These are phyloP conservation scores for Epithemia pelagica DNA, from an alignment of 108 stramenopile species.

Conservation along the genomic window DNA sequence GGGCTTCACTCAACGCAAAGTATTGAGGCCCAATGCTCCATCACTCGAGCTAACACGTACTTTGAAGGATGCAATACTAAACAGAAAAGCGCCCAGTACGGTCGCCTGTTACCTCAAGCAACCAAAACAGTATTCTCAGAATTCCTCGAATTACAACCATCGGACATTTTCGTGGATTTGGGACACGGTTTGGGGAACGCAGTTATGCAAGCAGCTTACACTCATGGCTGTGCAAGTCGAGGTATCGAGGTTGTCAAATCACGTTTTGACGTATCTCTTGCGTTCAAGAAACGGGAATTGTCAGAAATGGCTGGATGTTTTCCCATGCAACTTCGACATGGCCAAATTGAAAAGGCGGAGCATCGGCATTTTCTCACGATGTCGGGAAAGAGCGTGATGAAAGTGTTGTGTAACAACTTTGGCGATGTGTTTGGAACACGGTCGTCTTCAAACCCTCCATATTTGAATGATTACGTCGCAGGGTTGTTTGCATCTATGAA, in stretches of 20 bases:
- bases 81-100: conserved; percentile 38
- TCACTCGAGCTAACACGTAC: too few relatives aligned
- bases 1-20: too few relatives aligned
- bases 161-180: conserved; percentile 27
- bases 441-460: conserved; percentile 14
- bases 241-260: conserved; percentile 41
- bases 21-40: too few relatives aligned
- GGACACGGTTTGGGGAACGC: conserved; percentile 49
- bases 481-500: conserved; percentile 45
- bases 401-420: conserved; percentile 43
- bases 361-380: conserved; percentile 31
- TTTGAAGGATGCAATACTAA: too few relatives aligned
- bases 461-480: conserved; percentile 36
- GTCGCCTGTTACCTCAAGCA: conserved; percentile 26
- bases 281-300: conserved; percentile 20
- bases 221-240: conserved; percentile 36
- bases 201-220: conserved; percentile 37
- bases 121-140: neutral
- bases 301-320: conserved; percentile 10
- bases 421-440: conserved; percentile 44
- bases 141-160: neutral
- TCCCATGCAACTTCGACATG: conserved; percentile 22
- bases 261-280: conserved; percentile 26
- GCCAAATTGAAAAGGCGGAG: conserved; percentile 28
- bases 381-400: conserved; percentile 11